These are phyloP conservation scores for Sporothrix luriei DNA, from an alignment of 2,329 filamentous ascomycete species.

Conservation along the genomic window DNA sequence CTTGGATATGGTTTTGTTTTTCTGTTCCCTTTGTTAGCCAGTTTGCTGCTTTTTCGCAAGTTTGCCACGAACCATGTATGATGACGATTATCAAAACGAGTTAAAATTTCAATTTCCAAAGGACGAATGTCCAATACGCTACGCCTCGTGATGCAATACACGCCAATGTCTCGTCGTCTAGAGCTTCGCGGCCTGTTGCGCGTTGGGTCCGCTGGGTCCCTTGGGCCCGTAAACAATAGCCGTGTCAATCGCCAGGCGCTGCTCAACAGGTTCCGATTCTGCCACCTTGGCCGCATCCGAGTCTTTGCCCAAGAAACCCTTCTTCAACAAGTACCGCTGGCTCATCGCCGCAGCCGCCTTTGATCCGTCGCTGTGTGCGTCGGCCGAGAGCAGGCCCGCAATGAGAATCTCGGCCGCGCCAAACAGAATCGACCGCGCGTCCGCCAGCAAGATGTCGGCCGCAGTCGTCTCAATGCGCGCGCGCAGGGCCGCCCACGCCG, in stretches of 20 bases:
- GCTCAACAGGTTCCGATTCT: conserved; percentile 31
- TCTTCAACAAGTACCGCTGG: conserved; percentile 45
- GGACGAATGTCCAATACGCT: background rate
- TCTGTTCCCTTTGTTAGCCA: background rate
- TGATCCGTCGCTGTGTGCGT: conserved; percentile 46
- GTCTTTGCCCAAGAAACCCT: conserved; percentile 38
- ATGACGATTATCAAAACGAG: background rate
- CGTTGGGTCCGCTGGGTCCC: conserved; percentile 23
- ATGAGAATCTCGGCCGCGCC: conserved; percentile 50
- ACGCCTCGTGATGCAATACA: background rate
- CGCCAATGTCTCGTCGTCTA: background rate
- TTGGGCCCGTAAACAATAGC: conserved; percentile 45
- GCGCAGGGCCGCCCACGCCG: conserved; percentile 49
- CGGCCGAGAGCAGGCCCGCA: conserved; percentile 49
- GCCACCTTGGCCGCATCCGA: conserved; percentile 27
- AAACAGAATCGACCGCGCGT: conserved; percentile 52
- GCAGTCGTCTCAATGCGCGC: conserved; percentile 43
- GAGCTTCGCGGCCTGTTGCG: conserved; percentile 21
- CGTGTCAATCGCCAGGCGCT: conserved; percentile 43
- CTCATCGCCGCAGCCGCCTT: conserved; percentile 47
- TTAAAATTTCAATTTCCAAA: background rate
- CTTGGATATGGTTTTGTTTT: background rate
- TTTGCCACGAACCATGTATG: conserved; percentile 24
- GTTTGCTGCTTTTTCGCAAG: background rate
- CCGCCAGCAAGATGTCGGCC: conserved; percentile 48